A percentile compares a stretch with the other conserved stretches of the same genome.
Conservation (phyloP, 163 green algal species). For the Chlorella variabilis region DNA sequence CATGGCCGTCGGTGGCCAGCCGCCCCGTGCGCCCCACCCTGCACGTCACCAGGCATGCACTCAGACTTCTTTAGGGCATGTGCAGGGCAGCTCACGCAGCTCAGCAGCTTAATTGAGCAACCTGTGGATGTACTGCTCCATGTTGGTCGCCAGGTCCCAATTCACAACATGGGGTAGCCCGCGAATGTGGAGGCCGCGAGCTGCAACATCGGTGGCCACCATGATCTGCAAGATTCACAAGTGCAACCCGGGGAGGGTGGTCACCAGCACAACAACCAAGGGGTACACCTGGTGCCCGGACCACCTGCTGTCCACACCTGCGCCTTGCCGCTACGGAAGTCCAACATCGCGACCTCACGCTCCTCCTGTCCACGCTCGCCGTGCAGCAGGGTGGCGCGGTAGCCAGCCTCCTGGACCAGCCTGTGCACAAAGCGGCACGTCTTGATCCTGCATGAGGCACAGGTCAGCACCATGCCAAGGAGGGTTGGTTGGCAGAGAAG, state of each 20-base stretch:
- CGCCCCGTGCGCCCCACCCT: slow-evolving; percentile 88
- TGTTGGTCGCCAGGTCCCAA: slow-evolving; percentile 87
- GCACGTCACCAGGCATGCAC: too few relatives aligned
- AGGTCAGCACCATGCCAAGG: too few relatives aligned
- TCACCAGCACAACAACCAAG: neutral
- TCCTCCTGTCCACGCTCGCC: slow-evolving; percentile 79
- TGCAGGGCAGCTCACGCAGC: neutral
- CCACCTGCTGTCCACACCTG: too few relatives aligned
- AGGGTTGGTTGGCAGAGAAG: too few relatives aligned
- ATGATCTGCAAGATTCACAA: slow-evolving; percentile 70
- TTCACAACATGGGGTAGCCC: slow-evolving; percentile 90
- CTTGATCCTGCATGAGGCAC: slow-evolving; percentile 67
- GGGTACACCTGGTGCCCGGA: too few relatives aligned
- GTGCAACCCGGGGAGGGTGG: neutral
- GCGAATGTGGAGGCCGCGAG: slow-evolving; percentile 82
- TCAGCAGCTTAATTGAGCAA: neutral
- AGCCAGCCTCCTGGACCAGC: slow-evolving; percentile 52
- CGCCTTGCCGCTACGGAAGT: slow-evolving; percentile 71
- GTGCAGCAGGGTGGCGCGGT: slow-evolving; percentile 76
- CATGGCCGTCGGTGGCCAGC: slow-evolving; percentile 79
- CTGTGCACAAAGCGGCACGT: slow-evolving; percentile 76
- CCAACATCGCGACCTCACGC: slow-evolving; percentile 71
- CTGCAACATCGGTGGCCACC: slow-evolving; percentile 93
- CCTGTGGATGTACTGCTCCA: slow-evolving; percentile 93
- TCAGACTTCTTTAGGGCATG: too few relatives aligned